Evolutionary conservation across 2,329 filamentous ascomycete species (phyloP).

Genomic region (Macrophomina pseudophaseolina): DNA sequence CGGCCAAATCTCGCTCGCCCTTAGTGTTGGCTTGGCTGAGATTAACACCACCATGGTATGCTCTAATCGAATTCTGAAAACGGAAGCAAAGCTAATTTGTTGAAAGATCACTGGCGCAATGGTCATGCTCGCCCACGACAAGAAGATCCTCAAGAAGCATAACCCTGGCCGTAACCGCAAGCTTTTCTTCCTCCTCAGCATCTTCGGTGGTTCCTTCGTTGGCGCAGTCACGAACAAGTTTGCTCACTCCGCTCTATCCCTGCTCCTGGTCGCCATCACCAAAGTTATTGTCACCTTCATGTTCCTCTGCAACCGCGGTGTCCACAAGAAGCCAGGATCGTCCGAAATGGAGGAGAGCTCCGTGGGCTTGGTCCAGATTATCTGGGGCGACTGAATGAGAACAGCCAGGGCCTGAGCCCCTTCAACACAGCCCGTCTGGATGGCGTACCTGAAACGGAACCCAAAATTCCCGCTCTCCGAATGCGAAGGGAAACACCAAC

Average conservation of each 20-base stretch:
- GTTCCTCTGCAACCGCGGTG: slow-evolving; percentile 34
- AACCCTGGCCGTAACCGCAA: slow-evolving; percentile 34
- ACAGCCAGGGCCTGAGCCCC: neutral
- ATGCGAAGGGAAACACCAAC: too few relatives aligned
- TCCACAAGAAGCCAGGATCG: slow-evolving; percentile 30
- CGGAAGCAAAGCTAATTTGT: neutral
- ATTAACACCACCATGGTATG: slow-evolving; percentile 38
- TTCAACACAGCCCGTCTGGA: neutral
- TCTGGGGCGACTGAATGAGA: slow-evolving; percentile 20
- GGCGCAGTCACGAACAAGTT: slow-evolving; percentile 31
- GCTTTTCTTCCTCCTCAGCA: slow-evolving; percentile 31
- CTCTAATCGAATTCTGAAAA: neutral
- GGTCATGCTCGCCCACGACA: slow-evolving; percentile 34
- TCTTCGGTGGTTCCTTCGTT: slow-evolving; percentile 35
- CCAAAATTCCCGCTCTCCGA: too few relatives aligned
- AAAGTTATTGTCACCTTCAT: slow-evolving; percentile 33
- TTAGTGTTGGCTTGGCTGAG: slow-evolving; percentile 35
- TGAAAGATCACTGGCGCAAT: slow-evolving; percentile 33
- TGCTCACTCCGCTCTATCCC: slow-evolving; percentile 29
- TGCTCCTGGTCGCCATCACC: slow-evolving; percentile 32
- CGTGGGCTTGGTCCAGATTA: slow-evolving; percentile 9
- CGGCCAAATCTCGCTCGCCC: slow-evolving; percentile 35
- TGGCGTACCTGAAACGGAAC: too few relatives aligned
- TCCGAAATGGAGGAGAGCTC: slow-evolving; percentile 19
- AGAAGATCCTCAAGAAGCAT: slow-evolving; percentile 30